Percentiles rank a stretch among this genome's conserved stretches.
Conservation (phyloP, 2,329 filamentous ascomycete species). For the Neofusicoccum sp. region DNA sequence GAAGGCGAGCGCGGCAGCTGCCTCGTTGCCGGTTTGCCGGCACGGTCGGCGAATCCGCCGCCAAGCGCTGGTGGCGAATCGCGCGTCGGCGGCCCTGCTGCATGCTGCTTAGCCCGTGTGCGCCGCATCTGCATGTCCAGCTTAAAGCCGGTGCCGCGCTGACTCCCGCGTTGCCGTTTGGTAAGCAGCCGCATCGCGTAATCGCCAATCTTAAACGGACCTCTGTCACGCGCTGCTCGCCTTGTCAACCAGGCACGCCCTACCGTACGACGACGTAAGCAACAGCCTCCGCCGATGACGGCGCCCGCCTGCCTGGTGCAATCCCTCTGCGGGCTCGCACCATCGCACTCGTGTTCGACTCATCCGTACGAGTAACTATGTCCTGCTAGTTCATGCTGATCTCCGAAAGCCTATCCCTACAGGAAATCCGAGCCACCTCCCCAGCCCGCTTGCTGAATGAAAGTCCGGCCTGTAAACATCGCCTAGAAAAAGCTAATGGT, state of each 20-base stretch:
- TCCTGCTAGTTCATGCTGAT: conserved; percentile 5
- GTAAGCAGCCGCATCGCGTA: neutral
- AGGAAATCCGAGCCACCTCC: neutral
- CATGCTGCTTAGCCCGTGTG: neutral
- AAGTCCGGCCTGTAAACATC: neutral
- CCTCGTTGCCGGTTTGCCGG: conserved; percentile 7
- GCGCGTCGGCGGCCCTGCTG: neutral
- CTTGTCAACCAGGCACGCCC: too few relatives aligned
- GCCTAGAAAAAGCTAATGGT: conserved; percentile 1
- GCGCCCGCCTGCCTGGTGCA: too few relatives aligned
- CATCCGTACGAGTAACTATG: neutral
- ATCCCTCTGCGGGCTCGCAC: neutral
- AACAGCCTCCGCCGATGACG: too few relatives aligned
- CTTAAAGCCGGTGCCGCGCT: neutral
- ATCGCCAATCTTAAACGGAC: neutral
- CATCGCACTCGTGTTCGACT: neutral
- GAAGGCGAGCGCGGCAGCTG: neutral
- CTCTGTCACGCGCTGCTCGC: neutral
- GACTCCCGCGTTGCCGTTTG: neutral
- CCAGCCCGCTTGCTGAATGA: neutral
- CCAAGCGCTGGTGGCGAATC: neutral
- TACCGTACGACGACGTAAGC: too few relatives aligned
- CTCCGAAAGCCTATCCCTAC: neutral
- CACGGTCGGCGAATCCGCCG: neutral
- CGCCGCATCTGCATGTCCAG: neutral